Evolutionary conservation across 208 protist species (phyloP).

Genomic region (Entamoeba dispar): DNA sequence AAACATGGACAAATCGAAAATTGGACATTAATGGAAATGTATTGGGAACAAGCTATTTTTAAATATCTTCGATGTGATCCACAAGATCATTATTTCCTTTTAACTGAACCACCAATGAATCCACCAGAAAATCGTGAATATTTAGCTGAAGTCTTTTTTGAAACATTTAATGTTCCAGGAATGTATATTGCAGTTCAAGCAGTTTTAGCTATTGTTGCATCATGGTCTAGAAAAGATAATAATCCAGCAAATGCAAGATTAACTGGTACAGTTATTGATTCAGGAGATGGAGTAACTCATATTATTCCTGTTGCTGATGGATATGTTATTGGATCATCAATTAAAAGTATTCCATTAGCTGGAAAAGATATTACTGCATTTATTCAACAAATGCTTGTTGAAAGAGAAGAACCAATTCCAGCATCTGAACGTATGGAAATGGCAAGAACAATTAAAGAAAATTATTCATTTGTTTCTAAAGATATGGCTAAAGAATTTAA

Average conservation of each 20-base stretch:
- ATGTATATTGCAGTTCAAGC: conserved; percentile 81
- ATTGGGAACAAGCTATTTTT: conserved; percentile 83
- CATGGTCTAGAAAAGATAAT: neutral
- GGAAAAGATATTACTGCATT: conserved; percentile 76
- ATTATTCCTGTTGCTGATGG: conserved; percentile 54
- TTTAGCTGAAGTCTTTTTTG: conserved; percentile 92
- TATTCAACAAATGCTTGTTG: neutral
- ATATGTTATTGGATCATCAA: conserved; percentile 71
- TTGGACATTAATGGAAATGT: conserved; percentile 86
- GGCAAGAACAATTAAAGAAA: neutral
- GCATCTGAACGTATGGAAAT: neutral
- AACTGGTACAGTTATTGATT: conserved; percentile 79
- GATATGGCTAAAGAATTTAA: conserved; percentile 67
- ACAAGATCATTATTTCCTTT: conserved; percentile 74
- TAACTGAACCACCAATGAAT: conserved; percentile 85
- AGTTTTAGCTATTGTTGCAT: conserved; percentile 10
- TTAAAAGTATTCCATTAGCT: conserved; percentile 78
- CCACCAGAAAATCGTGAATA: conserved; percentile 82
- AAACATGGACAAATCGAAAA: conserved; percentile 63
- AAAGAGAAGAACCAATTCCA: neutral
- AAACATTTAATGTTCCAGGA: conserved; percentile 85
- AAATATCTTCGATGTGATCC: conserved; percentile 82
- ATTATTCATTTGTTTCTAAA: conserved; percentile 65
- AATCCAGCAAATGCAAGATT: conserved; percentile 21
- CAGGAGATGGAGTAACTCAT: conserved; percentile 58